phyloP scores from a whole-genome alignment of 2,329 filamentous ascomycete species.

The Alternaria incomplexa region DNA sequence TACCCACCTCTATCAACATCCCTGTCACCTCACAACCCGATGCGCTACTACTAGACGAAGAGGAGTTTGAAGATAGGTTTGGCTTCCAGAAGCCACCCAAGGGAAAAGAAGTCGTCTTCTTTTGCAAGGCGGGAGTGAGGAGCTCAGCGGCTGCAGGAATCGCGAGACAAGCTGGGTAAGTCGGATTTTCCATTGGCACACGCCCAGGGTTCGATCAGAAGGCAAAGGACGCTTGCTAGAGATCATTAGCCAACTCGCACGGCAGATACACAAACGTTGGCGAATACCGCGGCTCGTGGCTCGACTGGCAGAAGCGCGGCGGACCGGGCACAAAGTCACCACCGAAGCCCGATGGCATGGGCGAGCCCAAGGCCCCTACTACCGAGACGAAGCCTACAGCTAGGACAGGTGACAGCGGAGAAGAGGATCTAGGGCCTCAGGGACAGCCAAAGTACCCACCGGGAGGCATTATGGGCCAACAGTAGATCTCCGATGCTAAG shows the following conservation, averaged over 20 bases:
- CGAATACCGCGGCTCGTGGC: conserved; percentile 77
- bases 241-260: background rate
- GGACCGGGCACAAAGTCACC: conserved; percentile 57
- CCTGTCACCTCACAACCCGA: conserved; percentile 80
- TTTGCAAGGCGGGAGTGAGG: conserved; percentile 90
- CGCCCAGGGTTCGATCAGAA: background rate
- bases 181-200: background rate
- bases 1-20: conserved; percentile 83
- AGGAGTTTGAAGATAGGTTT: conserved; percentile 84
- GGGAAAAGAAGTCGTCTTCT: conserved; percentile 66
- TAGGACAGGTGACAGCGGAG: conserved; percentile 19
- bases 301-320: conserved; percentile 80
- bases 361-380: conserved; percentile 21
- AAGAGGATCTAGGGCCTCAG: conserved; percentile 18
- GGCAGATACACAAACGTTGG: conserved; percentile 67
- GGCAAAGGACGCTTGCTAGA: background rate
- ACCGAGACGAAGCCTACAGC: conserved; percentile 20
- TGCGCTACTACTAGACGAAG: conserved; percentile 73
- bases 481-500: background rate
- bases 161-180: conserved; percentile 78
- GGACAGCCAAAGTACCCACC: conserved; percentile 7
- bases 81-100: conserved; percentile 62
- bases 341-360: conserved; percentile 20
- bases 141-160: conserved; percentile 77
- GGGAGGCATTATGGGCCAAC: background rate